Evolutionary conservation across 2,329 filamentous ascomycete species (phyloP).

Genomic region (Diaporthe caulivora): DNA sequence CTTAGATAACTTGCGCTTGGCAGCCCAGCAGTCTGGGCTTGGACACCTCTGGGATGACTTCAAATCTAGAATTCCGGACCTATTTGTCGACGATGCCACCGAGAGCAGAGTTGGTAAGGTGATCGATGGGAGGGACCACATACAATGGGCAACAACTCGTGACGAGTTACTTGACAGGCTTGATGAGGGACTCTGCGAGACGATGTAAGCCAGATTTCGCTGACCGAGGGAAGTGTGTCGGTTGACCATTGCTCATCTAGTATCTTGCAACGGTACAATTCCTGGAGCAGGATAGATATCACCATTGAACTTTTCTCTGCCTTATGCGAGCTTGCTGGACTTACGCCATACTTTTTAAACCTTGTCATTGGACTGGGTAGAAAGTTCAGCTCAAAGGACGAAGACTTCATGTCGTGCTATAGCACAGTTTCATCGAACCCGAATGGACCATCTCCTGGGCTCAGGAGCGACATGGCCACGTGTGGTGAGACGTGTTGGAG

Average conservation of each 20-base stretch:
- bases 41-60: slow-evolving; percentile 17
- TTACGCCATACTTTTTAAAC: not conserved
- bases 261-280: too few species aligned
- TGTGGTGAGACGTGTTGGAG: not conserved
- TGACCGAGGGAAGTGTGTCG: too few species aligned
- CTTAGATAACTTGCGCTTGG: not conserved
- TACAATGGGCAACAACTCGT: slow-evolving; percentile 1
- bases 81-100: slow-evolving; percentile 1
- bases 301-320: slow-evolving; percentile 9
- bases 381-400: not conserved
- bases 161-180: not conserved
- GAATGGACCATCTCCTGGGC: too few species aligned
- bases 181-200: not conserved
- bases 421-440: not conserved
- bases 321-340: not conserved
- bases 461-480: too few species aligned
- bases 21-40: not conserved
- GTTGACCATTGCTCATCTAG: too few species aligned
- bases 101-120: not conserved
- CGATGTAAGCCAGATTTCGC: not conserved
- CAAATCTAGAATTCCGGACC: not conserved
- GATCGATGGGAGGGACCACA: not conserved
- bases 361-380: slow-evolving; percentile 7
- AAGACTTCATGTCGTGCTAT: slow-evolving; percentile 23
- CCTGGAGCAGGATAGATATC: slow-evolving; percentile 23